A percentile compares a stretch with the other conserved stretches of the same genome.
These are phyloP conservation scores for Diplosphaera chodatii DNA, from an alignment of 139 green algal genomes.

Conservation along the genomic window DNA sequence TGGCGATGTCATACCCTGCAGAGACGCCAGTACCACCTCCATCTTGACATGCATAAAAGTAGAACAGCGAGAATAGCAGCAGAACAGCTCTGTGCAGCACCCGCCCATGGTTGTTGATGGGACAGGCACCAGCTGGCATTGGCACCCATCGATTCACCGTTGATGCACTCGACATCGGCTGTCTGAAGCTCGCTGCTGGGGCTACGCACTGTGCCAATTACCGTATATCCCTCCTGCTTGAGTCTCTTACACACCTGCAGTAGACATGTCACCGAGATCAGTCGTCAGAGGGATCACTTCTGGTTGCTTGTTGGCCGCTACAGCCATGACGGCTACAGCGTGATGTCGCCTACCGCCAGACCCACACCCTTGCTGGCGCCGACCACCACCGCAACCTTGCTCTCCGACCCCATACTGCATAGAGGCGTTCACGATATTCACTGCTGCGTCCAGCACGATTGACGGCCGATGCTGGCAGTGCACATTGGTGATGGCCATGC, in stretches of 20 bases:
- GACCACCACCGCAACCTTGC: slow-evolving; percentile 14
- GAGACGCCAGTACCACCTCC: not conserved
- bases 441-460: too few relatives aligned
- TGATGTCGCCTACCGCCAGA: slow-evolving; percentile 20
- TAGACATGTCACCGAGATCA: not conserved
- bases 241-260: slow-evolving; percentile 33
- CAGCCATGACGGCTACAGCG: not conserved
- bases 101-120: too few relatives aligned
- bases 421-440: too few relatives aligned
- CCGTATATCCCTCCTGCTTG: slow-evolving; percentile 27
- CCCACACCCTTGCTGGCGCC: slow-evolving; percentile 42
- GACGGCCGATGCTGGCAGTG: too few relatives aligned
- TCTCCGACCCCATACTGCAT: not conserved
- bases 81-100: too few relatives aligned
- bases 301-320: too few relatives aligned
- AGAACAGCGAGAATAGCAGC: too few relatives aligned
- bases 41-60: too few relatives aligned
- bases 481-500: too few relatives aligned
- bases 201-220: slow-evolving; percentile 35
- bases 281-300: too few relatives aligned
- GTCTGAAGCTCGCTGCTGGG: slow-evolving; percentile 19
- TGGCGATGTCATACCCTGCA: slow-evolving; percentile 23
- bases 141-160: not conserved
- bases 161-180: slow-evolving; percentile 15
- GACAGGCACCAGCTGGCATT: too few relatives aligned